Evolutionary conservation across 2,329 filamentous ascomycete genomes (phyloP).

Genomic region (Phaeophleospora eucalypticola): DNA sequence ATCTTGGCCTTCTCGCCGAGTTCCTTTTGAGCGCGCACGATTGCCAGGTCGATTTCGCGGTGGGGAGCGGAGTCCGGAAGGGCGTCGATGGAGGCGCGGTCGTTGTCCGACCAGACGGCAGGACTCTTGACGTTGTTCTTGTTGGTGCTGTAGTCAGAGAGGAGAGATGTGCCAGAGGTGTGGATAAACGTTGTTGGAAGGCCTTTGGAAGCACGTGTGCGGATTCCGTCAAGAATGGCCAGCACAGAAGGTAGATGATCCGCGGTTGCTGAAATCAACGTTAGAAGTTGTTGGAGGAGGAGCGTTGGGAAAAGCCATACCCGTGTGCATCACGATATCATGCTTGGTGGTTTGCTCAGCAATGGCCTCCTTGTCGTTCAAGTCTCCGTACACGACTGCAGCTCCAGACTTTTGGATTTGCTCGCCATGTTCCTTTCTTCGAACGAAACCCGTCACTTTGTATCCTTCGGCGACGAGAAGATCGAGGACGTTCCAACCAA

Average conservation of each 20-base stretch:
- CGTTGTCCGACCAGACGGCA: constrained; percentile 43
- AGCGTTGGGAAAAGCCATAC: background rate
- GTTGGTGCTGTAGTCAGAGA: constrained; percentile 35
- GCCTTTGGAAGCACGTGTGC: constrained; percentile 35
- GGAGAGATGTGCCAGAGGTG: constrained; percentile 43
- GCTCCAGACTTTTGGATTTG: constrained; percentile 37
- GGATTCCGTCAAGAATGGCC: constrained; percentile 44
- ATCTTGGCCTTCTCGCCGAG: constrained; percentile 42
- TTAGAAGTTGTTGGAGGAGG: background rate
- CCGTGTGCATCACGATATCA: constrained; percentile 47
- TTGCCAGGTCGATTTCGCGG: constrained; percentile 44
- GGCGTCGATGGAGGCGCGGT: constrained; percentile 39
- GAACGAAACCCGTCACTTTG: constrained; percentile 41
- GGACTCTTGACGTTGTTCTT: constrained; percentile 30
- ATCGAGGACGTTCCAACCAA: constrained; percentile 47
- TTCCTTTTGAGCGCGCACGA: constrained; percentile 36
- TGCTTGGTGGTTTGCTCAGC: constrained; percentile 34
- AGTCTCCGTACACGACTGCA: constrained; percentile 38
- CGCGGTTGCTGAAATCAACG: constrained; percentile 37
- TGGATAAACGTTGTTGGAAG: constrained; percentile 47
- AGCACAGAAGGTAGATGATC: constrained; percentile 46
- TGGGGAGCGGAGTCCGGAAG: constrained; percentile 43
- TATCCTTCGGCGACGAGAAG: constrained; percentile 39
- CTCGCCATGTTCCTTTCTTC: constrained; percentile 37
- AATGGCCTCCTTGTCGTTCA: constrained; percentile 41